phyloP scores from a whole-genome alignment of 1,139 yeast genomes.

The Lodderomyces oxycetoniae region DNA sequence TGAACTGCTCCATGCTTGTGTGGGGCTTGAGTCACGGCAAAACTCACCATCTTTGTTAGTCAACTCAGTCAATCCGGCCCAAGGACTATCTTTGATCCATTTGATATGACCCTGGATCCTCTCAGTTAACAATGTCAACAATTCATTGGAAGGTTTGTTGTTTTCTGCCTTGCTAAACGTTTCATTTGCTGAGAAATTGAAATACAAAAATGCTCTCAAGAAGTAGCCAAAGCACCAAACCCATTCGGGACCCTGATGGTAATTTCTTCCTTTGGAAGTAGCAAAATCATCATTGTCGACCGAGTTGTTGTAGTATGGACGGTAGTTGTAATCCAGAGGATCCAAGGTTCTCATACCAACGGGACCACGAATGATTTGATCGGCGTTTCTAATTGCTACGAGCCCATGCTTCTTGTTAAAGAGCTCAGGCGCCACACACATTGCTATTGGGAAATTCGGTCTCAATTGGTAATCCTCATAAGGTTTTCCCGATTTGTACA shows the following conservation, averaged over 20 bases:
- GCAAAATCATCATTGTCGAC: slow-evolving; percentile 84
- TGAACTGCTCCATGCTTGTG: slow-evolving; percentile 95
- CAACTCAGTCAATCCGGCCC: slow-evolving; percentile 93
- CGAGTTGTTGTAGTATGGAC: slow-evolving; percentile 81
- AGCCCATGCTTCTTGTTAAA: slow-evolving; percentile 61
- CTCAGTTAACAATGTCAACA: slow-evolving; percentile 29
- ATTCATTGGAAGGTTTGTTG: slow-evolving; percentile 7
- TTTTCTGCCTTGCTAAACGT: background rate
- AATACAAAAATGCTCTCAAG: slow-evolving; percentile 64
- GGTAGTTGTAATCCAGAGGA: slow-evolving; percentile 85
- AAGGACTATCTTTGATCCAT: slow-evolving; percentile 70
- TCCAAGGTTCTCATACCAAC: slow-evolving; percentile 90
- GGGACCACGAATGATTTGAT: slow-evolving; percentile 73
- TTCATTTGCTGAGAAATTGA: slow-evolving; percentile 36
- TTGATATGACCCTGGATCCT: slow-evolving; percentile 60
- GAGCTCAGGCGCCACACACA: slow-evolving; percentile 90
- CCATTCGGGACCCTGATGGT: slow-evolving; percentile 99
- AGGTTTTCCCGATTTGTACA: slow-evolving; percentile 74
- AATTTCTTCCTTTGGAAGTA: slow-evolving; percentile 91
- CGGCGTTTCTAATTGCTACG: slow-evolving; percentile 66
- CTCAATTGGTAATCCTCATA: slow-evolving; percentile 93
- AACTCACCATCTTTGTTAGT: slow-evolving; percentile 82
- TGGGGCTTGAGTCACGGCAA: slow-evolving; percentile 85
- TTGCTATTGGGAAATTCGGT: slow-evolving; percentile 89
- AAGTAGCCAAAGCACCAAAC: slow-evolving; percentile 89